These are phyloP conservation scores for Ogataea wickerhamii DNA, from an alignment of 805 yeast species.

Conservation along the genomic window DNA sequence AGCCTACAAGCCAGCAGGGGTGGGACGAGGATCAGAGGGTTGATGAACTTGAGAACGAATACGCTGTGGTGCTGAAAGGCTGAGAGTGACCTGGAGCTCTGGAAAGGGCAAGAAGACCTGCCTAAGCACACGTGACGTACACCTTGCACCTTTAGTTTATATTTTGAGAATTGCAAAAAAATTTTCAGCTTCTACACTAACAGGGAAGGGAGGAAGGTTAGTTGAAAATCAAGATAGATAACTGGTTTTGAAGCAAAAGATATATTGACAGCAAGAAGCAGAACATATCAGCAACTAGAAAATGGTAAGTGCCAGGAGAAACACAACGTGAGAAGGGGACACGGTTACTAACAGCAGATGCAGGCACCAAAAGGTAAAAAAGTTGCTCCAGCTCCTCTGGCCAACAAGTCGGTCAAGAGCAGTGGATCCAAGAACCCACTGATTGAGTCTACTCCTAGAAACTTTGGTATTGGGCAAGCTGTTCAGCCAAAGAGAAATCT, in stretches of 20 bases:
- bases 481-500: slow-evolving; percentile 95
- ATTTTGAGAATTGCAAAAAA: not conserved
- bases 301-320: not conserved
- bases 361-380: slow-evolving; percentile 57
- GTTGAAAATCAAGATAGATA: not conserved
- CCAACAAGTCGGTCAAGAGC: slow-evolving; percentile 60
- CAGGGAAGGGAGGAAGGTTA: not conserved
- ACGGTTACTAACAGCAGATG: slow-evolving; percentile 9
- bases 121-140: not conserved
- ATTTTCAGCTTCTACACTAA: not conserved
- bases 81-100: too few species aligned
- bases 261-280: too few species aligned
- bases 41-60: too few species aligned
- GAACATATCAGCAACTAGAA: too few species aligned
- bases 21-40: too few species aligned
- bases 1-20: too few species aligned
- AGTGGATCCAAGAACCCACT: slow-evolving; percentile 70
- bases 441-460: slow-evolving; percentile 84
- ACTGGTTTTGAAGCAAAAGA: not conserved
- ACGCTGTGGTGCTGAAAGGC: too few species aligned
- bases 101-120: not conserved
- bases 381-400: slow-evolving; percentile 98
- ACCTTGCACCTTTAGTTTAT: not conserved
- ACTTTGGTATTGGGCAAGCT: slow-evolving; percentile 95
- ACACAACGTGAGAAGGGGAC: not conserved